Conservation (phyloP, 257 asterid species). For the Anisodus tanguticus region DNA sequence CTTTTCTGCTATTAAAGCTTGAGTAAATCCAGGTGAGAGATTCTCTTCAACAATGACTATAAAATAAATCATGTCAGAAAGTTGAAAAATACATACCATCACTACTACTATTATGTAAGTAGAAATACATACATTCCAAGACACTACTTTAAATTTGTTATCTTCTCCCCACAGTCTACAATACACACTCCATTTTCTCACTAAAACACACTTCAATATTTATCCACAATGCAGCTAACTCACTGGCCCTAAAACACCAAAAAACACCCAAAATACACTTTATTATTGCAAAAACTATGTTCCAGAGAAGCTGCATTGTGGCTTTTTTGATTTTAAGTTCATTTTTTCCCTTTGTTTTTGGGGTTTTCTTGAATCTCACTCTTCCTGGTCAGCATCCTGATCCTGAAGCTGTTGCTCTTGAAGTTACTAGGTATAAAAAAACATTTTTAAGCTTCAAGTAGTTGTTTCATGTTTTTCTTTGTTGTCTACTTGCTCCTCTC, state of each 20-base stretch:
- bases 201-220: background rate
- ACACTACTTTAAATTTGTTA: background rate
- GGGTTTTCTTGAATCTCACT: constrained; percentile 38
- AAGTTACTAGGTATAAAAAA: constrained; percentile 41
- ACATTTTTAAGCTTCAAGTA: background rate
- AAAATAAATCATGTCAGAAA: constrained; percentile 27
- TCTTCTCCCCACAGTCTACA: constrained; percentile 14
- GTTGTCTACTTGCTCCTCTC: background rate
- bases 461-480: background rate
- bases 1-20: constrained; percentile 25
- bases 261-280: background rate
- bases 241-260: background rate
- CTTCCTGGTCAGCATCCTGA: constrained; percentile 57
- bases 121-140: background rate
- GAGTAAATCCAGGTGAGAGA: constrained; percentile 29
- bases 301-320: constrained; percentile 42
- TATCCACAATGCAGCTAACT: constrained; percentile 6
- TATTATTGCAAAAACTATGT: constrained; percentile 29
- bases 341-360: constrained; percentile 18
- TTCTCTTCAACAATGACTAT: constrained; percentile 46
- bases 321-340: constrained; percentile 23
- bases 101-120: background rate
- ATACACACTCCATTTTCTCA: constrained; percentile 6
- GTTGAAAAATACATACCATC: constrained; percentile 12
- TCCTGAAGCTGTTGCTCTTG: constrained; percentile 52